These are phyloP conservation scores for Solidago caesia DNA, from an alignment of 129 eudicot species.

Conservation along the genomic window DNA sequence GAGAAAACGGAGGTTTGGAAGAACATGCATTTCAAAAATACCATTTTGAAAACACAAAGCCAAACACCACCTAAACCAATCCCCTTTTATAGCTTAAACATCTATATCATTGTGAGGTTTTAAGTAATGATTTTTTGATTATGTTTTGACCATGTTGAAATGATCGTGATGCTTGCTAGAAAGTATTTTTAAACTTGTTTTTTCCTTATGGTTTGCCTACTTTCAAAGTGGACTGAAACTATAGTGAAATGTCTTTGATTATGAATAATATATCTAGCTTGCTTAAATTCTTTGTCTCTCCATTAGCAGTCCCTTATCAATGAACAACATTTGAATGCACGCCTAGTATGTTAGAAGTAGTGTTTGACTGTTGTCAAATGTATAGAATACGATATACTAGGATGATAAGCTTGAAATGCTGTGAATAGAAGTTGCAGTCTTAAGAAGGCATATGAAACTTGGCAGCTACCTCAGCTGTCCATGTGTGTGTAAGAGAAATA, in stretches of 20 bases:
- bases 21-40: too few relatives aligned
- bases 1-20: too few relatives aligned
- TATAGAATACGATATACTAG: not conserved
- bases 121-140: not conserved
- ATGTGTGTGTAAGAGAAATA: not conserved
- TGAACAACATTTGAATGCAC: too few relatives aligned
- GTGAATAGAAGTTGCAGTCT: not conserved
- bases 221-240: constrained; percentile 16
- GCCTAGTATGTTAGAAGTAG: not conserved
- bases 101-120: constrained; percentile 1
- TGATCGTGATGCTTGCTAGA: constrained; percentile 13
- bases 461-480: too few relatives aligned
- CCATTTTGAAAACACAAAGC: too few relatives aligned
- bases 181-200: not conserved
- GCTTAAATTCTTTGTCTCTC: too few relatives aligned
- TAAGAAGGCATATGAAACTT: not conserved
- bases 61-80: not conserved
- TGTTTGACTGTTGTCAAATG: not conserved
- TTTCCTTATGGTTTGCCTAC: not conserved
- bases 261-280: too few relatives aligned
- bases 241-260: not conserved
- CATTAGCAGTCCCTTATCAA: too few relatives aligned
- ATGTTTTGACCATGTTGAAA: constrained; percentile 1
- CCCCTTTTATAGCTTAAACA: constrained; percentile 16
- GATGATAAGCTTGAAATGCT: not conserved